Evolutionary conservation across 2,329 filamentous ascomycete genomes (phyloP), one percentile per base, ranked within the genome.

Genomic region (Aspergillus fumigatus): DNA sequence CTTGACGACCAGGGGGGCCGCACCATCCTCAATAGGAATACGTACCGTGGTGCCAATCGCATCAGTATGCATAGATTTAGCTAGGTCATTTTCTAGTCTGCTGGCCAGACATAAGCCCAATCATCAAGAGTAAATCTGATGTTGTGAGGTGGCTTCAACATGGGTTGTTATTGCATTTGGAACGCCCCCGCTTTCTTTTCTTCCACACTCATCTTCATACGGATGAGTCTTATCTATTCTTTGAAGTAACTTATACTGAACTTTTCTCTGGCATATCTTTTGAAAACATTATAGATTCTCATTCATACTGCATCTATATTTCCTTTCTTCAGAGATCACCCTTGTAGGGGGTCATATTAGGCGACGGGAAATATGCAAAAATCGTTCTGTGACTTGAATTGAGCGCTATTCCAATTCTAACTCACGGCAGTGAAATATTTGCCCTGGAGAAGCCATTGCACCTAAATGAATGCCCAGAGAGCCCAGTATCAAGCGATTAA

Each of bases 41-140:
- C 64, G 6, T 73, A 73, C 43, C 60, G 70, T 1, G 70, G 70
- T 5, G 62, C 66, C 4, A 67, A 70, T 50, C 65, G 70, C 17
- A 72, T 68, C 6, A 69, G 70, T 50, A 49, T 68, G 50, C 38
- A 54, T 54, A 50, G 50, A 43, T 50, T 56, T 26, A 14, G 55
- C 27, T 55, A 50, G 43, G 38, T 47, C 3, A 26, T 50, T 50
- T 25, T 25, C 21, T 14, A 50, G 62, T 65, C 66, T 67, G 66
- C 66, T 17, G 66, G 66, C 48, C 65, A 53, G 66, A 57, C 57
- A 54, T 11, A 11, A 17, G 32, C 5, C 32, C 14, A 14, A 35
- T 17, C 11, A 35, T 10, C 21, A 21, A 47, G 19, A 47, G 21
- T 9, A 10, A 11, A 8, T 47, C 7, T 2, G 40, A 19, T 43